A percentile compares a stretch with the other conserved stretches of the same genome.
Evolutionary conservation across 2,329 filamentous ascomycete species (phyloP).

Genomic region (Sarocladium strictum): DNA sequence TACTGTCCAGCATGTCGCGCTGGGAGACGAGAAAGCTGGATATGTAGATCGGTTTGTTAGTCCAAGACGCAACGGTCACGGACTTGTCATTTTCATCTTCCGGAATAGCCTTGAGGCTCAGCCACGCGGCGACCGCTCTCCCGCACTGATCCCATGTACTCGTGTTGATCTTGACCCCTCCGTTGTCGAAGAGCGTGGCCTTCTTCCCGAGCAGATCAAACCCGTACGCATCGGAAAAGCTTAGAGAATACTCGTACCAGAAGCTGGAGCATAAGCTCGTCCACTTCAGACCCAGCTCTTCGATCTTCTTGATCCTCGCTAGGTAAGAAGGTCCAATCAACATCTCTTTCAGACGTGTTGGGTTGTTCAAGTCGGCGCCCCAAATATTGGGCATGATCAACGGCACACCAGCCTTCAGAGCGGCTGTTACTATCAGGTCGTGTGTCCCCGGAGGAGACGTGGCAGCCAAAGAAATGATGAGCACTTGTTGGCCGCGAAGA

Average conservation of each 20-base stretch:
- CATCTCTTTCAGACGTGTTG: constrained; percentile 29
- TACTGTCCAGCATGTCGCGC: constrained; percentile 57
- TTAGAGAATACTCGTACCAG: constrained; percentile 47
- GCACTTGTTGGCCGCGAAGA: constrained; percentile 47
- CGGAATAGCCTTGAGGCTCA: constrained; percentile 41
- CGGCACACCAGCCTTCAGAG: constrained; percentile 46
- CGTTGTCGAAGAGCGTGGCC: constrained; percentile 49
- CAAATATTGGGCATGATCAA: constrained; percentile 52
- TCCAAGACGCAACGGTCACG: constrained; percentile 36
- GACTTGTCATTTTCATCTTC: constrained; percentile 26
- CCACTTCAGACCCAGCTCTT: constrained; percentile 29
- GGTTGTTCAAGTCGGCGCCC: constrained; percentile 32
- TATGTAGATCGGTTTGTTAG: constrained; percentile 44
- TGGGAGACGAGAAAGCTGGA: constrained; percentile 55
- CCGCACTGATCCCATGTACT: constrained; percentile 56
- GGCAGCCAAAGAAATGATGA: constrained; percentile 48
- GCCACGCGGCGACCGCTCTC: constrained; percentile 43
- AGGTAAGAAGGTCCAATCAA: constrained; percentile 18
- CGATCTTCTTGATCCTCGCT: constrained; percentile 29
- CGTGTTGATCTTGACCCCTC: constrained; percentile 47
- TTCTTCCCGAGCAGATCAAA: constrained; percentile 40
- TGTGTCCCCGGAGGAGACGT: constrained; percentile 39
- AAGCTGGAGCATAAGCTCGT: constrained; percentile 32
- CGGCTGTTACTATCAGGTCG: constrained; percentile 45
- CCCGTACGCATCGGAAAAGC: constrained; percentile 27